Base-by-base conservation (phyloP, 441 rosid genomes). In the Pelargonium myrrhifolium region DNA sequence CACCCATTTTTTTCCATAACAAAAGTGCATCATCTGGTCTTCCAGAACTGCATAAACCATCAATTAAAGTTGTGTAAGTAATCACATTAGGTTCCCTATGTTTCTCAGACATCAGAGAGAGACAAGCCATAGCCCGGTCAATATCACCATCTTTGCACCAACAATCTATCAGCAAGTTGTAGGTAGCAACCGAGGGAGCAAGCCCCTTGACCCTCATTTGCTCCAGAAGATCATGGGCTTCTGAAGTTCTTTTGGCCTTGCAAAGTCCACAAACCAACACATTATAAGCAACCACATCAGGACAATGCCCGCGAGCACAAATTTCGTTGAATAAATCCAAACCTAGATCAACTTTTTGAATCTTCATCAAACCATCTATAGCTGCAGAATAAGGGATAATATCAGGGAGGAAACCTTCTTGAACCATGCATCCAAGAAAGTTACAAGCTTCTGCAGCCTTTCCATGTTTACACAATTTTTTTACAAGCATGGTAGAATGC, bases 281-380 rank as follows among this genome's bases (percentile, higher is more conserved):
- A 79, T 89, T 78, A 72, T 90, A 84, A 65, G 89, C 96, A 75
- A 90, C 71, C 75, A 93, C 89, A 77, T 93, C 96, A 64, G 88
- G 96, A 51, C 76, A 79, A 75, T 80, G 78, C 35, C 92, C 92
- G 12, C 64, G 85, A 66, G 84, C 72, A 78, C 83, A 77, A 68
- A 86, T 80, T 59, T 76, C 74, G 51, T 35, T 81, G 74, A 90
- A 92, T 21, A 92, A 82, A 82, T 85, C 84, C 72, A 90, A 67
- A 14, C 87, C 96, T 73, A 60, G 74, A 77, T 90, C 89, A 8
- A 90, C 73, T 77, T 83, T 82, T 49, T 72, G 74, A 59, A 70
- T 78, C 78, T 83, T 75, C 56, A 89, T 73, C 65, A 89, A 85
- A 17, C 98, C 98, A 77, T 67, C 73, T 31, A 93, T 69, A 26